Base-by-base conservation (phyloP, 352 stramenopile genomes). In the Elongisporangium anandrum region DNA sequence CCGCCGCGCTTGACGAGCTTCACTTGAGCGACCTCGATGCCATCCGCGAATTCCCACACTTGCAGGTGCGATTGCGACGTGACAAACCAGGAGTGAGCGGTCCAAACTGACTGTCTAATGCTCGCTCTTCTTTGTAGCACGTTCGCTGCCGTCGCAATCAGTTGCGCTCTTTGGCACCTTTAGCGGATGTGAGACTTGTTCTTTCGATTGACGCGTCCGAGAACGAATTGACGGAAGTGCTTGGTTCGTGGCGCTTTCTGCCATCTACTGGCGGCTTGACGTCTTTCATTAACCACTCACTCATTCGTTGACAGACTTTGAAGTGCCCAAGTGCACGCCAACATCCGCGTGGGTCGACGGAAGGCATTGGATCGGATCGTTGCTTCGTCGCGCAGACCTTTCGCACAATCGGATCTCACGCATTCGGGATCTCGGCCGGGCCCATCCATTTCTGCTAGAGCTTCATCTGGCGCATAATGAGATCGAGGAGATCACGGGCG, bases 391-490 rank as follows among this genome's bases (percentile, higher is more conserved):
- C 41, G 81, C 78, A 16, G 70, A 73, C 10, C 60, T 91, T 15
- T 69, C 72, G 22, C 66, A 63, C 26, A 93, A 93, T 50, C 59
- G 26, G 13, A 88, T 93, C 52, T 59, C 64, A 16, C 63, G 52
- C 16, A 84, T 91, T 52, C 81, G 76, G 17, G 70, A 81, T 13
- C 68, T 93, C 12, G 58, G 69, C 20, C 52, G 13, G 2, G 69
- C 74, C 1, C 81, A 91, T 41, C 77, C 74, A 21, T 93, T 89
- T 52, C 56, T 93, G 10, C 67, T 84, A 39, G 81, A 93, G 65
- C 70, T 93, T 15, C 54, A 73, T 15, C 61, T 93, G 17, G 69
- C 77, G 8, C 69, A 88, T 50, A 91, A 93, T 50, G 52, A 62
- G 4, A 85, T 91, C 48, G 60, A 60, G 7, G 69, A 73, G 9